Percentiles rank a stretch among this genome's conserved stretches.
Evolutionary conservation across 805 yeast species (phyloP).

Genomic region (Cyberlindnera nakhonratchasimensis): DNA sequence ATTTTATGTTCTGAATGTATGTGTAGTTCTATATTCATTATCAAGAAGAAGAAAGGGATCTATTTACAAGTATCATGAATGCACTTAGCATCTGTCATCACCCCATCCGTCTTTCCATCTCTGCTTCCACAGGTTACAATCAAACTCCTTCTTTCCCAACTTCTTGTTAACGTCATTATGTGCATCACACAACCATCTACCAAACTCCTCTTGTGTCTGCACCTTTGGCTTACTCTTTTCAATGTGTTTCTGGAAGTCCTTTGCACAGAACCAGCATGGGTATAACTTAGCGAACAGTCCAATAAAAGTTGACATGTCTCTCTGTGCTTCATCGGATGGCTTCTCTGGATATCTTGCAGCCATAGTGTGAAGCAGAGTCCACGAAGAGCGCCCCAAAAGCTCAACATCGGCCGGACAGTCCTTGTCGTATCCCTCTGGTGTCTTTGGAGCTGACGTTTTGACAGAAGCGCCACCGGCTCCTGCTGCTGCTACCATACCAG

Average conservation of each 20-base stretch:
- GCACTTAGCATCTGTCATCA: constrained; percentile 15
- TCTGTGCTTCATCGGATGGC: constrained; percentile 61
- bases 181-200: constrained; percentile 91
- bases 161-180: constrained; percentile 91
- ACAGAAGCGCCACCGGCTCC: constrained; percentile 15
- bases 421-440: constrained; percentile 33
- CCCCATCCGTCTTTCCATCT: constrained; percentile 98
- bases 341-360: constrained; percentile 84
- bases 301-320: constrained; percentile 68
- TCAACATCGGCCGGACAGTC: constrained; percentile 87
- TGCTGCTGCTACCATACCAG: constrained; percentile 8
- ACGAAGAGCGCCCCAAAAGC: constrained; percentile 76
- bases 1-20: too few species aligned
- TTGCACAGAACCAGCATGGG: constrained; percentile 94
- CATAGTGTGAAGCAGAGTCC: constrained; percentile 88
- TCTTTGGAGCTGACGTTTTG: constrained; percentile 12
- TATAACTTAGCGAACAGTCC: constrained; percentile 71
- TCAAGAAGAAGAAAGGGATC: background rate
- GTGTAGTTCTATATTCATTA: background rate
- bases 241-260: constrained; percentile 70
- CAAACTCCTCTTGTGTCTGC: constrained; percentile 70
- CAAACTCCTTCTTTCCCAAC: constrained; percentile 80
- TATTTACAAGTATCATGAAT: background rate
- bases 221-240: constrained; percentile 48
- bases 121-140: constrained; percentile 85